Conservation (phyloP, 495 filamentous ascomycete genomes). For the Podospora pseudocomata region DNA sequence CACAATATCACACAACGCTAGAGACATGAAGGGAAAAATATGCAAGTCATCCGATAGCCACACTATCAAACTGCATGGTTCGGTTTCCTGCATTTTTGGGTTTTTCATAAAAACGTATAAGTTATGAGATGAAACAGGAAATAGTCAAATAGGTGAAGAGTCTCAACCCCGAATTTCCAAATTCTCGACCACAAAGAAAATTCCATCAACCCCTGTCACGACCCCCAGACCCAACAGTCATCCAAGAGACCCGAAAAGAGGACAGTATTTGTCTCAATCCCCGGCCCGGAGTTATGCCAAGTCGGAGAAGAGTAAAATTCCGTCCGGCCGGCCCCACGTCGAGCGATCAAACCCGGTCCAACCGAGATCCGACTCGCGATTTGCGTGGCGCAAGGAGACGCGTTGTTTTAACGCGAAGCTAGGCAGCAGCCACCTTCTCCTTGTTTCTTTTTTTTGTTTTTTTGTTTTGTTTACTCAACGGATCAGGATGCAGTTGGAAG, state of each 20-base stretch:
- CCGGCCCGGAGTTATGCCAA: slow-evolving; percentile 4
- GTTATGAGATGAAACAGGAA: background rate
- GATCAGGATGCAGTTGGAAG: background rate
- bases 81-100: background rate
- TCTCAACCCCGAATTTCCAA: background rate
- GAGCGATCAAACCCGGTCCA: background rate
- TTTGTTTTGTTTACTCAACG: background rate
- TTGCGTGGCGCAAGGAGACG: background rate
- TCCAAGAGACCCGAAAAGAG: background rate
- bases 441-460: background rate
- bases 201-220: background rate
- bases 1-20: background rate
- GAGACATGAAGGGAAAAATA: background rate
- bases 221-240: background rate
- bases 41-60: background rate
- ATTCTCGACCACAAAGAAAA: background rate
- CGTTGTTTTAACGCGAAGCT: background rate
- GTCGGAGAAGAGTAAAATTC: background rate
- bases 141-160: background rate
- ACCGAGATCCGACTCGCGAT: background rate
- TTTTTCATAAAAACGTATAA: background rate
- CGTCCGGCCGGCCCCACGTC: background rate
- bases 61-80: background rate
- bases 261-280: slow-evolving; percentile 8
- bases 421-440: background rate